Evolutionary conservation across 176 grass and related monocot genomes (phyloP).

Genomic region (Areca catechu): DNA sequence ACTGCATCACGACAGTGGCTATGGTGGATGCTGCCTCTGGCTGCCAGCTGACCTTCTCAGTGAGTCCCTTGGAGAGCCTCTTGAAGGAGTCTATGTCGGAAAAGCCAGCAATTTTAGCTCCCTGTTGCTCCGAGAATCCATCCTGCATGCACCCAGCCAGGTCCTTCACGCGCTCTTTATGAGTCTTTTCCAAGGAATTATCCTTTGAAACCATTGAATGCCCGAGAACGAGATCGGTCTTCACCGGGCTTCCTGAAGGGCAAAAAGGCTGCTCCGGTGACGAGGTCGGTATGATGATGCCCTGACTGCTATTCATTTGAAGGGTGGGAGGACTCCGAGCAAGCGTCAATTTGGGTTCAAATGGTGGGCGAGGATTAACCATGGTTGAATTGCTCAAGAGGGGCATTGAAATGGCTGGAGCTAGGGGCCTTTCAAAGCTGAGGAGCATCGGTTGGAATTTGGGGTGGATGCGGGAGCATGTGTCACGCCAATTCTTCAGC

Average conservation of each 20-base stretch:
- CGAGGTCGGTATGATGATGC: constrained; percentile 24
- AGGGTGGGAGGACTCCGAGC: constrained; percentile 15
- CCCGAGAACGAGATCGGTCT: constrained; percentile 79
- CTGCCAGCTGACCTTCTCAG: constrained; percentile 87
- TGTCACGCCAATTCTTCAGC: constrained; percentile 1
- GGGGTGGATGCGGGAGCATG: neutral
- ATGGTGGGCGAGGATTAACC: constrained; percentile 9
- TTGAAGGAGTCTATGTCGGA: constrained; percentile 62
- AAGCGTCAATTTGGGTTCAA: constrained; percentile 32
- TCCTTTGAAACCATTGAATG: constrained; percentile 8
- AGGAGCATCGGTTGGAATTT: neutral
- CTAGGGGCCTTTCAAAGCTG: neutral
- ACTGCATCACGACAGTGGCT: constrained; percentile 65
- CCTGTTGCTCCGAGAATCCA: neutral
- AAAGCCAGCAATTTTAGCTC: constrained; percentile 1
- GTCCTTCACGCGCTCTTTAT: constrained; percentile 10
- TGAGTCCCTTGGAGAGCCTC: constrained; percentile 66
- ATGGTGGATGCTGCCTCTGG: constrained; percentile 75
- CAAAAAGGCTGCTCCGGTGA: constrained; percentile 30
- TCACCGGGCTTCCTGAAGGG: constrained; percentile 61
- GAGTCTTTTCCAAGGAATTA: constrained; percentile 31
- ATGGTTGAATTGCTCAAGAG: neutral
- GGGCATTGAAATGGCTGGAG: constrained; percentile 30
- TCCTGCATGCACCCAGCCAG: neutral
- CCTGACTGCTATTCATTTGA: constrained; percentile 31